Percentiles rank a stretch among this genome's conserved stretches.
Evolutionary conservation across 176 grass and related monocot genomes (phyloP).

Genomic region (Bolboschoenus planiculmis): DNA sequence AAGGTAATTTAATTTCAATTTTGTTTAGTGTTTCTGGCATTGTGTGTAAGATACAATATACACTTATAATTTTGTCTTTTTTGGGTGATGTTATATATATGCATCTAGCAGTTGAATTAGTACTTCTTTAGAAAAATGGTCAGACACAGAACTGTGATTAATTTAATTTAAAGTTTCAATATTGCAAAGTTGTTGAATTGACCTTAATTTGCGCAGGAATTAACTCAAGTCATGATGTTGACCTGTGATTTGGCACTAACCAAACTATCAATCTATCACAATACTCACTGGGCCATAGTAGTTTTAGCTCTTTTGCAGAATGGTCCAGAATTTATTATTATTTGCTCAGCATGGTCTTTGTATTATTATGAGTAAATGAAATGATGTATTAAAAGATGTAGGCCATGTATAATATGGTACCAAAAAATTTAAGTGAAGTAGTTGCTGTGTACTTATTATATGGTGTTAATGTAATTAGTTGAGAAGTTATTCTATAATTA

Average conservation of each 20-base stretch:
- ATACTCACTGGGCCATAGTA: background rate
- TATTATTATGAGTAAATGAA: background rate
- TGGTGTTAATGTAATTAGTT: background rate
- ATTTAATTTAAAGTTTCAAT: background rate
- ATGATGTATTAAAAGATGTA: background rate
- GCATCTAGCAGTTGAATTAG: conserved; percentile 18
- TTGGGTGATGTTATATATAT: background rate
- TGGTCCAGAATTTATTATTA: background rate
- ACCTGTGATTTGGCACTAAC: background rate
- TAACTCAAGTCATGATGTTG: background rate
- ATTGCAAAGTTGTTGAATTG: background rate
- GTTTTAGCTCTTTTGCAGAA: background rate
- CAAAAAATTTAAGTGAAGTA: background rate
- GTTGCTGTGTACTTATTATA: background rate
- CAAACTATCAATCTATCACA: background rate
- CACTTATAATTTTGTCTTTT: background rate
- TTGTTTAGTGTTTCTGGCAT: background rate
- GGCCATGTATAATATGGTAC: background rate
- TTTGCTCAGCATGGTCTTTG: background rate
- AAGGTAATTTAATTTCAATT: conserved; percentile 47
- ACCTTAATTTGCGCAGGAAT: conserved; percentile 10
- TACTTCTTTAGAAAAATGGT: background rate
- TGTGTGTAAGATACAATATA: background rate
- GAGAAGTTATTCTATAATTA: background rate
- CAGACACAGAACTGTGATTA: background rate